Conservation (phyloP, 2,329 filamentous ascomycete genomes). For the Paraphaeosphaeria minitans region DNA sequence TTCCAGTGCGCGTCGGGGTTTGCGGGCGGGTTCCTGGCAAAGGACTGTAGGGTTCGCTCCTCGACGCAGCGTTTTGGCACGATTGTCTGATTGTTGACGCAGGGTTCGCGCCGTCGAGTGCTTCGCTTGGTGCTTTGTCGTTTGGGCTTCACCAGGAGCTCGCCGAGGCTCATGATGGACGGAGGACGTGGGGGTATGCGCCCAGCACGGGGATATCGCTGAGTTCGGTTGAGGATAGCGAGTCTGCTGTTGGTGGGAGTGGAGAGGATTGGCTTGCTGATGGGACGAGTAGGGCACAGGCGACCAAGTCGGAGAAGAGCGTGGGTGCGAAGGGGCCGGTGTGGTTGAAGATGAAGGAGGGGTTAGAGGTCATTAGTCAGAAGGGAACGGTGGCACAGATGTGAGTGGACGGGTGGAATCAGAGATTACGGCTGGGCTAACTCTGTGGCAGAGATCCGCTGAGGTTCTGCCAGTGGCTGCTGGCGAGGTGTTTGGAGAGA, state of each 20-base stretch:
- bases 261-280: constrained; percentile 69
- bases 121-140: constrained; percentile 67
- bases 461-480: constrained; percentile 68
- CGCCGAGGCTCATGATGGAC: constrained; percentile 64
- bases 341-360: constrained; percentile 65
- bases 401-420: constrained; percentile 47
- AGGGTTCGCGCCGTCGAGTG: constrained; percentile 63
- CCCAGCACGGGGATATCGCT: constrained; percentile 62
- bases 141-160: constrained; percentile 71
- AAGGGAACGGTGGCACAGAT: constrained; percentile 68
- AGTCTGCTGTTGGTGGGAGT: constrained; percentile 48
- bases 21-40: constrained; percentile 74
- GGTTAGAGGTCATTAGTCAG: constrained; percentile 66
- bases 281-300: constrained; percentile 66
- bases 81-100: background rate
- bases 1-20: constrained; percentile 77
- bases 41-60: constrained; percentile 60
- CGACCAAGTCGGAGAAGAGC: constrained; percentile 48
- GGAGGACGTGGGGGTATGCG: constrained; percentile 63
- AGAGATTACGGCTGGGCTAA: constrained; percentile 10
- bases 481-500: constrained; percentile 60
- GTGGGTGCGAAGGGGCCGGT: constrained; percentile 50
- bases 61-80: background rate
- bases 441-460: constrained; percentile 64
- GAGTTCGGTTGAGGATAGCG: constrained; percentile 55